Evolutionary conservation across 192 early-diverging fungal species (phyloP), one percentile per base, ranked within the genome.

Genomic region (Phlyctochytrium planicorne): DNA sequence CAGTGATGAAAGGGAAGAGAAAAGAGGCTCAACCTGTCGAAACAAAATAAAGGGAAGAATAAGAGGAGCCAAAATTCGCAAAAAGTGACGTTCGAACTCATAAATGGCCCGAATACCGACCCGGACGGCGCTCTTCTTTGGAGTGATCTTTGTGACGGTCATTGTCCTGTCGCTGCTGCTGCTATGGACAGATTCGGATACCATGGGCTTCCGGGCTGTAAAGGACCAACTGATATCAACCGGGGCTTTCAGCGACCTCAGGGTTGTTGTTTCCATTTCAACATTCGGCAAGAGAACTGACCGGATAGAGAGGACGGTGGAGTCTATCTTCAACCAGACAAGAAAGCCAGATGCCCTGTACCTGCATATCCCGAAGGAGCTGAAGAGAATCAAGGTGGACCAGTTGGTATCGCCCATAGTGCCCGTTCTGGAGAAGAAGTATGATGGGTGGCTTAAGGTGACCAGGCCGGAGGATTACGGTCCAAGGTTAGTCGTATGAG

Each of bases 231-330:
- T n/a, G n/a, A n/a, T n/a, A n/a, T n/a, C n/a, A n/a, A n/a, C n/a
- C n/a, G n/a, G n/a, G n/a, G n/a, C n/a, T n/a, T 47, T 16, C 61
- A 37, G 14, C 17, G 61, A 0, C 0, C 10, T 62, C n/a, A 52
- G 65, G n/a, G 53, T 59, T 17, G 65, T 67, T 34, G 65, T 59
- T 3, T 67, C 65, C 30, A 50, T 67, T 3, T 29, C 65, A 6
- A 56, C 53, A 3, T 67, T 67, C 30, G 24, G 34, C 53, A 23
- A 29, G 4, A 24, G 65, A 16, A 2, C 59, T 3, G 24, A 47
- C 36, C 34, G 63, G 23, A 64, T 64, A 34, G 34, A 36, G 36
- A 14, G 52, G 2, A 36, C 63, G 31, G 27, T 64, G 29, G 24
- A 50, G 35, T 50, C 20, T 10, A 6, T 57, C 14, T 25, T 20